Evolutionary conservation across 805 yeast species (phyloP).

Genomic region (Candida ascalaphidarum): DNA sequence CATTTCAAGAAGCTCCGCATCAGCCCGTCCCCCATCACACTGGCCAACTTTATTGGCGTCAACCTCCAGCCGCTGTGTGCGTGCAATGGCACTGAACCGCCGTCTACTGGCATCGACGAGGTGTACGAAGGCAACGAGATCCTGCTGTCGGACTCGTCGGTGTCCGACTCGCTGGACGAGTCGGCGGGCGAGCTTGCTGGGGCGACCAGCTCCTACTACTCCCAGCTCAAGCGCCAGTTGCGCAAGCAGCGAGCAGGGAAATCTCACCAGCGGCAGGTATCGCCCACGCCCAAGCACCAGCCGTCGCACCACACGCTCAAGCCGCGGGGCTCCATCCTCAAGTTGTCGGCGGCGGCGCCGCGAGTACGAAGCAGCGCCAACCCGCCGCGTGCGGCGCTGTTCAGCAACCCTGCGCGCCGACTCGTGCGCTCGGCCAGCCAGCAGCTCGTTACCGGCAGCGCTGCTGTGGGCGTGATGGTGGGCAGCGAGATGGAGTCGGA

Average conservation of each 20-base stretch:
- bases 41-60: constrained; percentile 7
- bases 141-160: constrained; percentile 1
- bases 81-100: constrained; percentile 1
- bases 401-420: too few relatives aligned
- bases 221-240: constrained; percentile 2
- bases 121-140: constrained; percentile 10
- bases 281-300: constrained; percentile 32
- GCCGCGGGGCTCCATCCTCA: constrained; percentile 35
- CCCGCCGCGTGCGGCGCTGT: too few relatives aligned
- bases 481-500: too few relatives aligned
- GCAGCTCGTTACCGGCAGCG: too few relatives aligned
- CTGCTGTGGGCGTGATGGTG: too few relatives aligned
- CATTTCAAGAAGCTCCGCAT: constrained; percentile 36
- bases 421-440: too few relatives aligned
- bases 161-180: constrained; percentile 2
- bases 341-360: constrained; percentile 6
- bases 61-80: neutral
- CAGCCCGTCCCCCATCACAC: constrained; percentile 26
- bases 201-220: constrained; percentile 13
- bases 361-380: too few relatives aligned
- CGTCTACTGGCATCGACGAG: constrained; percentile 16
- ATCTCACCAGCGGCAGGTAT: constrained; percentile 1
- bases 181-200: constrained; percentile 1
- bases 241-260: neutral
- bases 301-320: constrained; percentile 34